Evolutionary conservation across 805 yeast species (phyloP).

Genomic region (Yarrowia yakushimensis): DNA sequence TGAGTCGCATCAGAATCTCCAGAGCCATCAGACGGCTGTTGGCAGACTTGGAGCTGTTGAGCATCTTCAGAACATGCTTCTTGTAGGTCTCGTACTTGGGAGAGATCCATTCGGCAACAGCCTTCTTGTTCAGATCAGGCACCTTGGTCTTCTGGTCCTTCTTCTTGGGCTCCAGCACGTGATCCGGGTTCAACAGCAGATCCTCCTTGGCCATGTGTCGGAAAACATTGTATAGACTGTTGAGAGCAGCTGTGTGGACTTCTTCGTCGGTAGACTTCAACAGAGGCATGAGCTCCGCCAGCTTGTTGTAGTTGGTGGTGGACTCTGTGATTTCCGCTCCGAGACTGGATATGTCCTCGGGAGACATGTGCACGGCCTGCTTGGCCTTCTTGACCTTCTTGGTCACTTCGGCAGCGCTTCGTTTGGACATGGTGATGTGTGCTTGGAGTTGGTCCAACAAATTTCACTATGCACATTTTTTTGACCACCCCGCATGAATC

Average conservation of each 20-base stretch:
- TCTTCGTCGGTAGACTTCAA: constrained; percentile 35
- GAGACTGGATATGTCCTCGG: constrained; percentile 24
- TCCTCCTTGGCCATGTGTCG: constrained; percentile 44
- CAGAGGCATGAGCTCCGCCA: constrained; percentile 47
- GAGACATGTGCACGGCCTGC: background rate
- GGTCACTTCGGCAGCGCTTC: constrained; percentile 11
- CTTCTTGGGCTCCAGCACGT: constrained; percentile 16
- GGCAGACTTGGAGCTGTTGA: constrained; percentile 35
- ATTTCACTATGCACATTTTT: constrained; percentile 18
- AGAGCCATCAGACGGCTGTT: constrained; percentile 28
- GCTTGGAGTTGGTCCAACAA: background rate
- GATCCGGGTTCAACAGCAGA: constrained; percentile 33
- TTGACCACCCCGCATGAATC: background rate
- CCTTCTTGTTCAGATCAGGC: constrained; percentile 45
- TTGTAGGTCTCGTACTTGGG: constrained; percentile 57
- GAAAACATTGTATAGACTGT: constrained; percentile 49
- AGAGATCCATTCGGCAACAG: constrained; percentile 61
- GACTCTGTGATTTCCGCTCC: constrained; percentile 42
- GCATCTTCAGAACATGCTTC: constrained; percentile 42
- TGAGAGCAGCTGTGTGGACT: constrained; percentile 34
- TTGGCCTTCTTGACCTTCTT: constrained; percentile 13
- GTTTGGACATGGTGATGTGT: constrained; percentile 15
- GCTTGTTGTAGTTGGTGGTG: constrained; percentile 52
- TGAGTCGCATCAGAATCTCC: constrained; percentile 43
- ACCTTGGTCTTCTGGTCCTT: constrained; percentile 30